Conservation (phyloP, 768 basidiomycete species). For the Rhodocollybia butyracea region DNA sequence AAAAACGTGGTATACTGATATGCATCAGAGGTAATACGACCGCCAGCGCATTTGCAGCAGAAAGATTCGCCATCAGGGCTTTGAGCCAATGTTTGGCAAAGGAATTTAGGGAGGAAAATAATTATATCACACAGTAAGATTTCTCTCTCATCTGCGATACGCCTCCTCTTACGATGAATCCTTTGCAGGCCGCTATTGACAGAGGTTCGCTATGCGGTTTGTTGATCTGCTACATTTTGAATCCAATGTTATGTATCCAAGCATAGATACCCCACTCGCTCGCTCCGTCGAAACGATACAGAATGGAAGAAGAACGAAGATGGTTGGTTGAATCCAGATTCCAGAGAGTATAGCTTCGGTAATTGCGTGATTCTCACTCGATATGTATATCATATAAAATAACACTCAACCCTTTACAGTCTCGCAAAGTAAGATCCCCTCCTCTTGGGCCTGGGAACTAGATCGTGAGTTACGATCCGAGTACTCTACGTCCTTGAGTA, state of each 20-base stretch:
- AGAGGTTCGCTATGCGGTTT: constrained; percentile 35
- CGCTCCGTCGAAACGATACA: neutral
- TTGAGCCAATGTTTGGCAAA: constrained; percentile 71
- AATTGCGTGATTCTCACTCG: constrained; percentile 13
- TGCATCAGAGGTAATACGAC: constrained; percentile 58
- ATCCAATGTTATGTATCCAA: neutral
- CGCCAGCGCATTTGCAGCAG: constrained; percentile 62
- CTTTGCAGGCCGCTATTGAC: constrained; percentile 60
- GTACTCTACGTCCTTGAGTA: neutral
- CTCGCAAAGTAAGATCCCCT: no score
- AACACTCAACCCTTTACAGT: constrained; percentile 34
- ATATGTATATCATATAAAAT: neutral
- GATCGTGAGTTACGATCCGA: constrained; percentile 52
- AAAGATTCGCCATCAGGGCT: constrained; percentile 60
- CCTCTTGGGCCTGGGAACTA: constrained; percentile 77
- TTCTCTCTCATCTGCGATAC: neutral
- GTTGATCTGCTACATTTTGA: neutral
- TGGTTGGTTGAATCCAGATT: constrained; percentile 40
- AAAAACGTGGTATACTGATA: constrained; percentile 59
- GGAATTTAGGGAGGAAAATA: constrained; percentile 70
- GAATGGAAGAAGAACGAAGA: neutral
- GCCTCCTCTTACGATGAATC: neutral
- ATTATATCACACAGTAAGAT: constrained; percentile 69
- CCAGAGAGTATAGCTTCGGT: constrained; percentile 74
- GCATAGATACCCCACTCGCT: neutral